Evolutionary conservation across 768 basidiomycete genomes (phyloP), one percentile per base, ranked within the genome.

Genomic region (Suillus fuscotomentosus): DNA sequence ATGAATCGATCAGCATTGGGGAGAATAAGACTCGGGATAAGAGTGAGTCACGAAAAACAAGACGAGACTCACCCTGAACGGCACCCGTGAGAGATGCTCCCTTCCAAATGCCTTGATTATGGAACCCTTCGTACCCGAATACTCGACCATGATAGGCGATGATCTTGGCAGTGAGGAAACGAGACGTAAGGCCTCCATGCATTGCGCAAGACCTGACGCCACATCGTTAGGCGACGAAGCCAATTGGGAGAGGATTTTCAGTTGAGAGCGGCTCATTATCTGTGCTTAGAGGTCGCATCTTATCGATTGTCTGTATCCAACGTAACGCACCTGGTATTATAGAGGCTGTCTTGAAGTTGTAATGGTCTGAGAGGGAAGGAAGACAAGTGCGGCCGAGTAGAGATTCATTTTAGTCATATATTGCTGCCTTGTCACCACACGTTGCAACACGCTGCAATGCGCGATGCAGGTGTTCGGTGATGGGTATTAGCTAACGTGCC

Each of bases 101-200:
- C 74, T 70, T 36, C 76, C 72, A 5, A 75, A 75, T 0, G 74
- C 74, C 41, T 72, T 74, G 68, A 62, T 66, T 7, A 64, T 64
- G 22, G 69, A 66, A 27, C 72, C 67, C 11, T 59, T 24, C 24
- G 63, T 13, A 27, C 67, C 68, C 5, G 56, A 39, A 20, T 75
- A 75, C 55, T 70, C 67, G 27, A 75, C 68, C 10, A 68, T 70
- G 7, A 75, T 63, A 11, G 74, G 74, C 0, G 72, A 77, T 9
- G 72, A 56, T 22, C 76, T 66, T 0, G 74, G 72, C 22, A 75
- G 69, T 1, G 70, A 66, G 22, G 74, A 70, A 61, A 77, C 68
- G 45, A 77, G 76, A 8, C 74, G 70, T 7, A 75, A 73, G 0
- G 74, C 74, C 51, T 77, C 73, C 31, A 74, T 71, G n/a, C 76